These are phyloP conservation scores for Circinella umbellata DNA, from an alignment of 371 early-diverging fungal species.

Conservation along the genomic window DNA sequence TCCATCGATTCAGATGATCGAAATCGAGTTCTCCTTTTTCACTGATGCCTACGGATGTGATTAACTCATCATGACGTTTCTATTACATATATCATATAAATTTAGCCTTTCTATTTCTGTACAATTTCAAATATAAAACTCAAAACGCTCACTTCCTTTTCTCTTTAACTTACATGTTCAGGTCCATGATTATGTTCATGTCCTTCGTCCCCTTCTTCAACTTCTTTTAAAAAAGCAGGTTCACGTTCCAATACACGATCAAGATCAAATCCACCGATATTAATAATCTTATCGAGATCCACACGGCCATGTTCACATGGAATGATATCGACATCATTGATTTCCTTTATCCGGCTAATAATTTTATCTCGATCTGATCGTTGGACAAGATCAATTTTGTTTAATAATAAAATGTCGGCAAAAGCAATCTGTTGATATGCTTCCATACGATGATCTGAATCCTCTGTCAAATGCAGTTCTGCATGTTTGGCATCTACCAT, in stretches of 20 bases:
- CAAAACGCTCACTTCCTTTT: background rate
- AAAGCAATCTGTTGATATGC: slow-evolving; percentile 38
- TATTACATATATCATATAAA: background rate
- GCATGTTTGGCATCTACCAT: slow-evolving; percentile 42
- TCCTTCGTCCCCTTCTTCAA: background rate
- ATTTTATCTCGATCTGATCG: slow-evolving; percentile 18
- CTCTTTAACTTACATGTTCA: slow-evolving; percentile 3
- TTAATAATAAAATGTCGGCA: slow-evolving; percentile 40
- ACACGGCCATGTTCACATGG: slow-evolving; percentile 27
- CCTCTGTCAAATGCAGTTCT: slow-evolving; percentile 23
- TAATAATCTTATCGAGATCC: slow-evolving; percentile 29
- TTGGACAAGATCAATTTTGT: slow-evolving; percentile 40
- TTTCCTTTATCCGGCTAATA: slow-evolving; percentile 13
- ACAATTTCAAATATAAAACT: too few relatives aligned
- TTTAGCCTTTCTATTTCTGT: too few relatives aligned
- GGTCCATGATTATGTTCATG: slow-evolving; percentile 19
- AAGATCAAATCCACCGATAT: slow-evolving; percentile 37
- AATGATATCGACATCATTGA: slow-evolving; percentile 29
- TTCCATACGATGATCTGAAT: slow-evolving; percentile 16
- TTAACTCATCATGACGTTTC: slow-evolving; percentile 12
- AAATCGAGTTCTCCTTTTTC: slow-evolving; percentile 25
- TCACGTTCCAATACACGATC: slow-evolving; percentile 35
- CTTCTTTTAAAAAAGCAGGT: slow-evolving; percentile 28
- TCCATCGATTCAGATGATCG: slow-evolving; percentile 33
- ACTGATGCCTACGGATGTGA: slow-evolving; percentile 33